Evolutionary conservation across 345 rosid species (phyloP).

Genomic region (Eucalyptus pauciflora): DNA sequence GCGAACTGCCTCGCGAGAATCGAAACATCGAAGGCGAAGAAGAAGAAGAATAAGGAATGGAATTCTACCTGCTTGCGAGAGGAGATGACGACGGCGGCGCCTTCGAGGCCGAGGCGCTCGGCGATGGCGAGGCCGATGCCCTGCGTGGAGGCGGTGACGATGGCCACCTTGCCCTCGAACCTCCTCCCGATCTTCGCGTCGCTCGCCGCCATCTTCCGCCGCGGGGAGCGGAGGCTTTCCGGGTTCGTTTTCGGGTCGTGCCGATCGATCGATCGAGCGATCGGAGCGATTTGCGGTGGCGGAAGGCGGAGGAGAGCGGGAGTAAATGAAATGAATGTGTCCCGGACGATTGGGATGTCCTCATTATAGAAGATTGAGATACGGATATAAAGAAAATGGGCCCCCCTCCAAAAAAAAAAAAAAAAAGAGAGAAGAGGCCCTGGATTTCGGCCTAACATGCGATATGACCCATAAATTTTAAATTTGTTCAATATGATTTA

Average conservation of each 20-base stretch:
- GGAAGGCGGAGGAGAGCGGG: background rate
- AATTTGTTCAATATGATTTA: accelerated
- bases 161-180: conserved; percentile 72
- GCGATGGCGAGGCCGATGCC: conserved; percentile 83
- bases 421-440: accelerated
- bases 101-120: conserved; percentile 73
- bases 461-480: accelerated
- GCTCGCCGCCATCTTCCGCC: conserved; percentile 19
- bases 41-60: background rate
- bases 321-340: background rate
- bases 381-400: background rate
- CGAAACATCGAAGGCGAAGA: background rate
- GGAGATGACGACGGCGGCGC: conserved; percentile 63
- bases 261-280: background rate
- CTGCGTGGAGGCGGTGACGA: conserved; percentile 92
- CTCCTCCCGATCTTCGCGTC: conserved; percentile 19
- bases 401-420: background rate
- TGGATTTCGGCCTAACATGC: accelerated
- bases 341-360: background rate
- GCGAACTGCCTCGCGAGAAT: background rate
- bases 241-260: background rate
- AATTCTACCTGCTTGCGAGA: conserved; percentile 55
- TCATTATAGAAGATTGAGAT: background rate
- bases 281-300: background rate
- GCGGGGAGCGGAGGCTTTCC: background rate